Evolutionary conservation across 306 rosid species (phyloP).

Genomic region (Quercus mongolica): DNA sequence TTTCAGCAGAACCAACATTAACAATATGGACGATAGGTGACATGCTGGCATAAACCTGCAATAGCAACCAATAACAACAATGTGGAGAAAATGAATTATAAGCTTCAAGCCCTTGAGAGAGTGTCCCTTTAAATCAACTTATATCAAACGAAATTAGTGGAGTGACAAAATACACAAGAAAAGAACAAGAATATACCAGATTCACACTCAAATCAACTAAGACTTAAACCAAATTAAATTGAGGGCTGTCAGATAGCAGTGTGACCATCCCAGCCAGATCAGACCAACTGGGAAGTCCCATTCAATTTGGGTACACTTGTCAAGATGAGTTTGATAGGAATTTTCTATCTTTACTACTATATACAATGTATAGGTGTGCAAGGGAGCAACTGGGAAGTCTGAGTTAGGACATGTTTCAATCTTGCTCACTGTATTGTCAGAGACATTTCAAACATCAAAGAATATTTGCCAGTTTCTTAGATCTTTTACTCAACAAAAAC

Average conservation of each 20-base stretch:
- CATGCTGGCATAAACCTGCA: conserved; percentile 96
- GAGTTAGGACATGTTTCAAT: not conserved
- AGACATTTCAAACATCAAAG: not conserved
- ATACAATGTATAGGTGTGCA: not conserved
- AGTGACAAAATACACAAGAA: not conserved
- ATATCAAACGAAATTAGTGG: too few species aligned
- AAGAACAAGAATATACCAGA: conserved; percentile 5
- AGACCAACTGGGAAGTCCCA: not conserved
- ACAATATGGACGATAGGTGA: conserved; percentile 74
- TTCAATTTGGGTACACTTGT: not conserved
- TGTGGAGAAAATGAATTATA: not conserved
- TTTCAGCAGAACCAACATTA: conserved; percentile 58
- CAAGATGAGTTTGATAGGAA: not conserved
- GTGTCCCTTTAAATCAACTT: not conserved
- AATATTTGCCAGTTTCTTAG: not conserved
- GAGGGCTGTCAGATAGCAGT: not conserved
- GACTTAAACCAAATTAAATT: not conserved
- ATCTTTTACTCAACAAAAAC: not conserved
- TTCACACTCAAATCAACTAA: conserved; percentile 12
- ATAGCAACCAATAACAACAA: not conserved
- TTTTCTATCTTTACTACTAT: not conserved
- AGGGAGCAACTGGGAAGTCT: not conserved
- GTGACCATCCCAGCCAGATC: not conserved
- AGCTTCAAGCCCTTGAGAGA: not conserved
- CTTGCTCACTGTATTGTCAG: not conserved